These are phyloP conservation scores for Ophiostoma ulmi DNA, from an alignment of 2,329 filamentous ascomycete genomes.

Conservation along the genomic window DNA sequence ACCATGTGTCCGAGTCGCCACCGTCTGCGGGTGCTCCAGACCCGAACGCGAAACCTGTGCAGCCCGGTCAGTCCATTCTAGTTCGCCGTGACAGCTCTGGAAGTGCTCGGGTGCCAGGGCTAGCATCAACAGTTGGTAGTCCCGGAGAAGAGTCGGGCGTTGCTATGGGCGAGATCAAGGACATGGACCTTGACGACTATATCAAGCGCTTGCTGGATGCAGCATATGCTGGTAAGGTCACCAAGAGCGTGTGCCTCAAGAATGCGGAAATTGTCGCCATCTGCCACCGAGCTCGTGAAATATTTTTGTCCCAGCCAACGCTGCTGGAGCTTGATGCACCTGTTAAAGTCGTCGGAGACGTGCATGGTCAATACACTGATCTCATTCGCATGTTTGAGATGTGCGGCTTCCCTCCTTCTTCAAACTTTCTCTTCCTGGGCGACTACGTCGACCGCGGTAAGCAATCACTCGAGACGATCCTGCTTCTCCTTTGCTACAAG, in stretches of 20 bases:
- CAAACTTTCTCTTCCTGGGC: conserved; percentile 94
- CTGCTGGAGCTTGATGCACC: conserved; percentile 87
- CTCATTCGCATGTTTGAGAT: conserved; percentile 96
- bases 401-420: conserved; percentile 89
- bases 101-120: conserved; percentile 54
- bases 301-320: conserved; percentile 86
- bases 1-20: conserved; percentile 86
- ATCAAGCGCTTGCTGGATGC: conserved; percentile 92
- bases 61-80: conserved; percentile 83
- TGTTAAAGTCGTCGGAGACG: conserved; percentile 96
- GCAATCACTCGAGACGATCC: conserved; percentile 98
- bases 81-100: conserved; percentile 70
- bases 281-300: conserved; percentile 80
- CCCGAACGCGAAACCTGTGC: conserved; percentile 51
- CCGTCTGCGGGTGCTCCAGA: conserved; percentile 59
- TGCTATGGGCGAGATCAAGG: conserved; percentile 84
- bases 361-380: conserved; percentile 95
- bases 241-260: conserved; percentile 94
- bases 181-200: conserved; percentile 93
- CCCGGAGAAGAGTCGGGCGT: conserved; percentile 44
- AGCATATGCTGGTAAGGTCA: conserved; percentile 92
- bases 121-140: neutral
- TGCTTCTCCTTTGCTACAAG: conserved; percentile 94
- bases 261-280: conserved; percentile 96
- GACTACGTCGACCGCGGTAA: conserved; percentile 99